Evolutionary conservation across 805 yeast genomes (phyloP).

Genomic region (Isabelozyma pseudorhagii): DNA sequence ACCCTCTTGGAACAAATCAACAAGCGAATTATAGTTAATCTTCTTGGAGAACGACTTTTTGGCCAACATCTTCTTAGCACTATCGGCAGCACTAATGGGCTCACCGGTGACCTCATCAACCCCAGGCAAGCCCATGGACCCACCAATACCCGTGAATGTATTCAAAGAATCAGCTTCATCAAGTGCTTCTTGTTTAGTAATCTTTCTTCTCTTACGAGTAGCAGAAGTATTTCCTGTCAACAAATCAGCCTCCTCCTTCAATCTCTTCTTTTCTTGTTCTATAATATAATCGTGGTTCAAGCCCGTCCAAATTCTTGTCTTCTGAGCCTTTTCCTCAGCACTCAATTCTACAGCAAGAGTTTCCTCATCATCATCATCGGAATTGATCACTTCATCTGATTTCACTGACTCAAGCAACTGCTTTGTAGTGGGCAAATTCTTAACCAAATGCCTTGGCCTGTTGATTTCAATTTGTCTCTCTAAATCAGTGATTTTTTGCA

Average conservation of each 20-base stretch:
- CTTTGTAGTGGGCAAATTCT: slow-evolving; percentile 52
- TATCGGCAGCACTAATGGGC: slow-evolving; percentile 65
- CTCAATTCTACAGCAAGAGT: slow-evolving; percentile 57
- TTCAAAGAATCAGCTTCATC: slow-evolving; percentile 16
- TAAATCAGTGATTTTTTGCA: slow-evolving; percentile 11
- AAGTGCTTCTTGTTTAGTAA: slow-evolving; percentile 11
- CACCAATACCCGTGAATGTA: slow-evolving; percentile 25
- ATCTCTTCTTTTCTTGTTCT: slow-evolving; percentile 79
- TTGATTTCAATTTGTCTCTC: slow-evolving; percentile 19
- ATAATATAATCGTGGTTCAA: slow-evolving; percentile 80
- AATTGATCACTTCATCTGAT: slow-evolving; percentile 58
- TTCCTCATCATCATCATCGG: slow-evolving; percentile 83
- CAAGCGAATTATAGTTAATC: slow-evolving; percentile 83
- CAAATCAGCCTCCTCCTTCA: slow-evolving; percentile 83
- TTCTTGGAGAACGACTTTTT: slow-evolving; percentile 81
- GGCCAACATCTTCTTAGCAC: slow-evolving; percentile 72
- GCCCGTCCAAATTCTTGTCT: slow-evolving; percentile 87
- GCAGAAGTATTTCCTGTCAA: slow-evolving; percentile 67
- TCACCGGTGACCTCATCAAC: slow-evolving; percentile 42
- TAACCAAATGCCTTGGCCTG: slow-evolving; percentile 48
- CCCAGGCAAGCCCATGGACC: slow-evolving; percentile 28
- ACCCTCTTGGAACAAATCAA: slow-evolving; percentile 37
- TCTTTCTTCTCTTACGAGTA: slow-evolving; percentile 41
- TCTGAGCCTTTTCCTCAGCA: slow-evolving; percentile 66
- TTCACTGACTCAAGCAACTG: slow-evolving; percentile 51